Evolutionary conservation across 1,284 basidiomycete genomes (phyloP).

Genomic region (Pseudomicrostroma phylloplanum): DNA sequence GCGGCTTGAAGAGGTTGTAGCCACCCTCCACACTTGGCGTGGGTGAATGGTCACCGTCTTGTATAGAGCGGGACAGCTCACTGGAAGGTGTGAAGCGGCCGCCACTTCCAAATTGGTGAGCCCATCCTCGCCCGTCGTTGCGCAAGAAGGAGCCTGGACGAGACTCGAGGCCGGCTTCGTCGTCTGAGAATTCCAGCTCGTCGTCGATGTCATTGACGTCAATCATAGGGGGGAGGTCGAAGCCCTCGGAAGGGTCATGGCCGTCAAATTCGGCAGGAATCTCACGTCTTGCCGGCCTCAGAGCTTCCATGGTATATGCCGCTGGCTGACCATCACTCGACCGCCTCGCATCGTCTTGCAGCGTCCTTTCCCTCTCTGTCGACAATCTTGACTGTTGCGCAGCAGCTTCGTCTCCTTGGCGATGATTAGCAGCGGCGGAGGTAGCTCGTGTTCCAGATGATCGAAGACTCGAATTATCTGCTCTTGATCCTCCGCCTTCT

Average conservation of each 20-base stretch:
- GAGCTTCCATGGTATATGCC: too few relatives aligned
- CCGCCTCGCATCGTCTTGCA: background rate
- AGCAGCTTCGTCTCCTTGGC: background rate
- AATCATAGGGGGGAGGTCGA: slow-evolving; percentile 14
- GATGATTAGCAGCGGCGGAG: background rate
- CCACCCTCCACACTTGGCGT: slow-evolving; percentile 42
- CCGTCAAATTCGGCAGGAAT: too few relatives aligned
- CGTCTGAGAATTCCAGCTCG: slow-evolving; percentile 34
- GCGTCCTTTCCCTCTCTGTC: background rate
- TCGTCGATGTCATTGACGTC: slow-evolving; percentile 25
- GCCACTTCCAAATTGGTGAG: slow-evolving; percentile 4
- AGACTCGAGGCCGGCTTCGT: slow-evolving; percentile 29
- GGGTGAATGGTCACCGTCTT: slow-evolving; percentile 11
- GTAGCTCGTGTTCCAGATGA: background rate
- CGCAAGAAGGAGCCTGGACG: slow-evolving; percentile 15
- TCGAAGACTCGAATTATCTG: background rate
- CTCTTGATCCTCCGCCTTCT: background rate
- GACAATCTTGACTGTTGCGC: background rate
- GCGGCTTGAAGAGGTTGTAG: slow-evolving; percentile 43
- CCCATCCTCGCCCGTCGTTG: slow-evolving; percentile 34
- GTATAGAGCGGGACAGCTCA: background rate
- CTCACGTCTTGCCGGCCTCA: too few relatives aligned
- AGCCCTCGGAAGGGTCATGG: background rate
- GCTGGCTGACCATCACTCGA: too few relatives aligned
- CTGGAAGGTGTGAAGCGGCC: background rate